Evolutionary conservation across 1,284 basidiomycete genomes (phyloP), one percentile per base, ranked within the genome.

Genomic region (Sphaerobolus stellatus): DNA sequence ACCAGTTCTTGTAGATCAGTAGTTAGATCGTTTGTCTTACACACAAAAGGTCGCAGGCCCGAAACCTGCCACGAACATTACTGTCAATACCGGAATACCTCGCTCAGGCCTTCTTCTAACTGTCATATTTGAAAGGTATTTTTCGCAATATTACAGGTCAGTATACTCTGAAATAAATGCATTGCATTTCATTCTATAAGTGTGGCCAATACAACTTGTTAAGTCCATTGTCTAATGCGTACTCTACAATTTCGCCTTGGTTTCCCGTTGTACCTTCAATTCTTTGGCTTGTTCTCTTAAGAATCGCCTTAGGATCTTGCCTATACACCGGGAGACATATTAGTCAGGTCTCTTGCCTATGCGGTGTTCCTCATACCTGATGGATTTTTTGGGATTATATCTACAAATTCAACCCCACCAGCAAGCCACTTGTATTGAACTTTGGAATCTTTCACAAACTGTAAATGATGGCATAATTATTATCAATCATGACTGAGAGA

Each of bases 401-500:
- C 80, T 25, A 88, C 72, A 57, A 90, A 84, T 61, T 83, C 81
- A 5, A 91, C 75, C 3, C 84, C 88, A 16, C 82, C 86, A 9
- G 76, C 74, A 1, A 92, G 71, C 59, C 77, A 78, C 68, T 92
- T 92, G 71, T 92, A 91, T 30, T 75, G 71, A 9, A 81, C 74
- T 68, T 92, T 92, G 55, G 76, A 69, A 57, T 88, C 85, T 5
- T 83, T 73, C 22, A 93, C 86, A 60, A 84, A 79, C 84, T 90
- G 55, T 46, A 40, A 62, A 50, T 29, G 29, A 31, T 18, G n/a
- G n/a, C n/a, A n/a, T n/a, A n/a, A n/a, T n/a, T n/a, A n/a, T n/a
- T n/a, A n/a, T n/a, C n/a, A n/a, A 8, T 1, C 4, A 7, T n/a
- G 25, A 22, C 24, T 22, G 29, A 11, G 28, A 44, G 33, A 59